These are phyloP conservation scores for Nicotiana paniculata DNA, from an alignment of 257 asterid species.

Conservation along the genomic window DNA sequence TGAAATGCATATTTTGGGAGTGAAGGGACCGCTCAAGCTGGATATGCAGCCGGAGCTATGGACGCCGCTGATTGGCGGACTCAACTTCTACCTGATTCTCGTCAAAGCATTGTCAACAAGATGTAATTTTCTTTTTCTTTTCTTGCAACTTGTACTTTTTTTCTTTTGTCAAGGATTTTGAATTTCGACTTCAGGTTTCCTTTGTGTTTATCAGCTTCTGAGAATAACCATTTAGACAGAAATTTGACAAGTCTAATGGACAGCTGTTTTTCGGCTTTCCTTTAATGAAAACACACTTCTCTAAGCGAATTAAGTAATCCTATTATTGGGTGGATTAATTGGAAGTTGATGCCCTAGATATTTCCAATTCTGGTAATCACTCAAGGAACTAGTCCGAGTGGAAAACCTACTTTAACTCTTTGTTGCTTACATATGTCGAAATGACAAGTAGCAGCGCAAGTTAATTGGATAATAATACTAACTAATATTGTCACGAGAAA, in stretches of 20 bases:
- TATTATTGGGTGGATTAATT: background rate
- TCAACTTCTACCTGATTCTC: constrained; percentile 52
- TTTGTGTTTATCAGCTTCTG: background rate
- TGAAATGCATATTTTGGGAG: background rate
- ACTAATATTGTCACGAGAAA: background rate
- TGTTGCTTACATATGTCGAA: background rate
- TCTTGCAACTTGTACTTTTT: background rate
- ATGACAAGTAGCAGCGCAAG: background rate
- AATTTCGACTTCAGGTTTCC: too few relatives aligned
- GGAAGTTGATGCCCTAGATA: background rate
- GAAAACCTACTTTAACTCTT: background rate
- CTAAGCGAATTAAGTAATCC: too few relatives aligned
- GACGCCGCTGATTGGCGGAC: constrained; percentile 50
- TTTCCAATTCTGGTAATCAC: background rate
- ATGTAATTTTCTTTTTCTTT: constrained; percentile 22
- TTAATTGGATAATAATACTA: background rate
- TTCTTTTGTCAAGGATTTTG: background rate
- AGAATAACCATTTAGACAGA: background rate
- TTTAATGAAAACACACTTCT: too few relatives aligned
- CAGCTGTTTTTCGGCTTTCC: background rate
- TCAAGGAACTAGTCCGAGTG: background rate
- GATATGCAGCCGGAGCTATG: background rate
- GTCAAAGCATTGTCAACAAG: constrained; percentile 63
- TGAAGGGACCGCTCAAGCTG: background rate
- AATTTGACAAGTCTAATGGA: background rate